phyloP scores from a whole-genome alignment of 306 rosid species.

The Echinosophora koreensis region DNA sequence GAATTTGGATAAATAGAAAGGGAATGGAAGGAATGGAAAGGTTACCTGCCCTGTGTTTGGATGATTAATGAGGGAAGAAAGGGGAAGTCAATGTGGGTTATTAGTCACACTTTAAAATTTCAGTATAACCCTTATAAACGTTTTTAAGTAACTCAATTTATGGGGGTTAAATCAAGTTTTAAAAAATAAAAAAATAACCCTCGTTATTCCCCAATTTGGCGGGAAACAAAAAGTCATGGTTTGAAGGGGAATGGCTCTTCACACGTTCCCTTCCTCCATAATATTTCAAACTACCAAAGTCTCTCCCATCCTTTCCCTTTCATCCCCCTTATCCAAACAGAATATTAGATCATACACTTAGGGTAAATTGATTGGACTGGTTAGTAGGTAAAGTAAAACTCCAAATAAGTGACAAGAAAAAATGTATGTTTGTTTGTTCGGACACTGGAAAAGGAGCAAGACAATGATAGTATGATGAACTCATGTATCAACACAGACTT shows the following conservation, averaged over 20 bases:
- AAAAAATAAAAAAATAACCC: conserved; percentile 1
- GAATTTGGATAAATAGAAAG: conserved; percentile 12
- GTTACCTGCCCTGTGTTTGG: neutral
- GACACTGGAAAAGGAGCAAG: conserved; percentile 23
- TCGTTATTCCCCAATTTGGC: neutral
- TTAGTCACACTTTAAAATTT: conserved; percentile 10
- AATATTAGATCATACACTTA: neutral
- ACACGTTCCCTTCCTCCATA: conserved; percentile 5
- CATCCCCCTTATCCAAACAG: neutral
- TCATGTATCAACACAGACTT: conserved; percentile 28
- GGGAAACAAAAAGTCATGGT: neutral
- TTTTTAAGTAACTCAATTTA: conserved; percentile 14
- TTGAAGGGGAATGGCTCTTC: conserved; percentile 4
- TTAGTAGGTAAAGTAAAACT: neutral
- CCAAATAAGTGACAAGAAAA: neutral
- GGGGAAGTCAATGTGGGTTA: conserved; percentile 8
- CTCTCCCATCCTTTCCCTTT: neutral
- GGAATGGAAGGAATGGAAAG: neutral
- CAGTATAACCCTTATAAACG: conserved; percentile 19
- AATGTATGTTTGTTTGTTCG: neutral
- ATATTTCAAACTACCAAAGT: neutral
- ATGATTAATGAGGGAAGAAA: conserved; percentile 29
- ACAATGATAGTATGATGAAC: conserved; percentile 26
- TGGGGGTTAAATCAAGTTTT: too few relatives aligned
- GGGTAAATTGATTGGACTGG: neutral